Evolutionary conservation across 805 yeast species (phyloP).

Genomic region (Wickerhamomyces ciferrii): DNA sequence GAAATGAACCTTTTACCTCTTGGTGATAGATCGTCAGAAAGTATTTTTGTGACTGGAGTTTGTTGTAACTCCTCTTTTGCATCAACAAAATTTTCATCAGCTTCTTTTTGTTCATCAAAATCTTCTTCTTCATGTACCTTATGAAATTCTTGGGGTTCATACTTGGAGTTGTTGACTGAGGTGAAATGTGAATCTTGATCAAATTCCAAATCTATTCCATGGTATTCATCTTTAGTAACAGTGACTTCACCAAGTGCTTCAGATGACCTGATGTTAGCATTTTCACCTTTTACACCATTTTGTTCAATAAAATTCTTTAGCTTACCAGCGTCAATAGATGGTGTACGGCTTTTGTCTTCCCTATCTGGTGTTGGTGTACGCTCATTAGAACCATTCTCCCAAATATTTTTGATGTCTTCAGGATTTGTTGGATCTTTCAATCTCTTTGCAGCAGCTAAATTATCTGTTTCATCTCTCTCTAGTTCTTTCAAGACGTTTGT

Average conservation of each 20-base stretch:
- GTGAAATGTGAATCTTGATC: constrained; percentile 11
- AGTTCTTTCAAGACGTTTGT: not conserved
- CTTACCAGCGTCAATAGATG: constrained; percentile 11
- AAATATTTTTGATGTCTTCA: constrained; percentile 12
- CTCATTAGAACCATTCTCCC: constrained; percentile 13
- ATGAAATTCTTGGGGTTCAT: not conserved
- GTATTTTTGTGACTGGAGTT: not conserved
- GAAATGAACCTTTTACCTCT: not conserved
- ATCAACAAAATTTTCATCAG: not conserved
- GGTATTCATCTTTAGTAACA: constrained; percentile 12
- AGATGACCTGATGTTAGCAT: constrained; percentile 12
- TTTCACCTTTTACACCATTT: constrained; percentile 5
- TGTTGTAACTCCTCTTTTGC: not conserved
- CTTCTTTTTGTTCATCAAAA: not conserved
- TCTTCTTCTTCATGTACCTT: not conserved
- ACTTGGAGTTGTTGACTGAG: not conserved
- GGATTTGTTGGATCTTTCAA: not conserved
- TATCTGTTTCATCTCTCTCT: not conserved
- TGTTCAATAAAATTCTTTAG: constrained; percentile 11
- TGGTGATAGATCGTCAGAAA: not conserved
- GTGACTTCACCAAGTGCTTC: constrained; percentile 13
- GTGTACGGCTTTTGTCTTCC: constrained; percentile 1
- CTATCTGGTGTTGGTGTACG: not conserved
- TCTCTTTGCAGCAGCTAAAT: not conserved
- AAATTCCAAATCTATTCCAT: constrained; percentile 18